Evolutionary conservation across 768 basidiomycete genomes (phyloP).

Genomic region (Tulasnella sp.): DNA sequence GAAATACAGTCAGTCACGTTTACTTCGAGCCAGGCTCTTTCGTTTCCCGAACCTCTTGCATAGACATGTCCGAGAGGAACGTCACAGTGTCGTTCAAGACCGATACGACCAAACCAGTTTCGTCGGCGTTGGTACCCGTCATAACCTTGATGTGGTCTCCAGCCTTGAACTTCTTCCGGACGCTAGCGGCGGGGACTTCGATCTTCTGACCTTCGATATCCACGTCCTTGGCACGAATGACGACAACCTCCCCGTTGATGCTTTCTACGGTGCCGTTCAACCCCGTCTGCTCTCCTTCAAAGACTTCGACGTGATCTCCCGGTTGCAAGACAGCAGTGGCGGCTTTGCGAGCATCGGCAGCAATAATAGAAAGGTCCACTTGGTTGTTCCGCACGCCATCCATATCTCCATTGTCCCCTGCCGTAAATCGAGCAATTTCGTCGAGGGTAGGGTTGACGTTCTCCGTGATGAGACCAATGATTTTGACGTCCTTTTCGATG

Average conservation of each 20-base stretch:
- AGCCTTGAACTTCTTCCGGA: constrained; percentile 89
- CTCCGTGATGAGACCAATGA: constrained; percentile 68
- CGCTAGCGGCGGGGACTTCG: constrained; percentile 77
- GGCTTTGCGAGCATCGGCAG: constrained; percentile 83
- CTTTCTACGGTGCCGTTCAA: constrained; percentile 88
- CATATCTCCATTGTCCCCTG: constrained; percentile 50
- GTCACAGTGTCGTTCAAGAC: constrained; percentile 87
- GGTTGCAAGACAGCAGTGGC: constrained; percentile 94
- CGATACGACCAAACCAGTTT: constrained; percentile 92
- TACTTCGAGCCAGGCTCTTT: neutral
- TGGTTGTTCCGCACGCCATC: constrained; percentile 46
- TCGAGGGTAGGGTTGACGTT: constrained; percentile 93
- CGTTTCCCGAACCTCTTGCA: constrained; percentile 66
- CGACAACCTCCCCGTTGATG: constrained; percentile 78
- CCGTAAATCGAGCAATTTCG: constrained; percentile 86
- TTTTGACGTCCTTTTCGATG: constrained; percentile 90
- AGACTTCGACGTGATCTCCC: constrained; percentile 94
- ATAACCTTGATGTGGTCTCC: constrained; percentile 99
- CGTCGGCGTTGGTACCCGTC: constrained; percentile 87
- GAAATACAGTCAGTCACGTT: constrained; percentile 17
- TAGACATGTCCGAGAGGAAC: constrained; percentile 93
- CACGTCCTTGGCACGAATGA: constrained; percentile 66
- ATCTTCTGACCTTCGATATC: constrained; percentile 84
- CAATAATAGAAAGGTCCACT: constrained; percentile 86
- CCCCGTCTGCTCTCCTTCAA: constrained; percentile 93